Percentiles rank a stretch among this genome's conserved stretches.
Evolutionary conservation across 768 basidiomycete genomes (phyloP).

Genomic region (Mycena alexandri): DNA sequence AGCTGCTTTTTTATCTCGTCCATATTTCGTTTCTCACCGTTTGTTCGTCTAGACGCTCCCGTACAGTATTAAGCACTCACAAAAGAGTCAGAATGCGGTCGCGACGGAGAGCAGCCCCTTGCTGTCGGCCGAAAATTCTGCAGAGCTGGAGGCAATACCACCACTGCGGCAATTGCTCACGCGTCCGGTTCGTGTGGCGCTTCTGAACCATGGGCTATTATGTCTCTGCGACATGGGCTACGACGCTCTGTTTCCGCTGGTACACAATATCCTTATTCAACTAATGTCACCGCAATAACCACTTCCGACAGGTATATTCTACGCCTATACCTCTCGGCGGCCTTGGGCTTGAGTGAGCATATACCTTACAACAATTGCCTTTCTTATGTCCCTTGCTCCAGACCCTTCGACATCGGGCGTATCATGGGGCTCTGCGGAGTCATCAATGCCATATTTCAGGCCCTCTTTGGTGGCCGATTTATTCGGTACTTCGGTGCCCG

Average conservation of each 20-base stretch:
- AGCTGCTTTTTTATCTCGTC: background rate
- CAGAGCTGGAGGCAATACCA: background rate
- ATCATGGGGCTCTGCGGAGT: constrained; percentile 63
- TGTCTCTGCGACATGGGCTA: constrained; percentile 1
- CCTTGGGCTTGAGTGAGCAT: constrained; percentile 11
- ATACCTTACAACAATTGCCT: too few species aligned
- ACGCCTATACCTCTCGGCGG: constrained; percentile 18
- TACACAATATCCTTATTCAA: background rate
- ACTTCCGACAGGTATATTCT: constrained; percentile 6
- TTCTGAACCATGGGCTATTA: constrained; percentile 1
- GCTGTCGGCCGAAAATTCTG: background rate
- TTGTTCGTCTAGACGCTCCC: constrained; percentile 9
- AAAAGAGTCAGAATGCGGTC: too few species aligned
- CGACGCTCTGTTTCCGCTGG: constrained; percentile 7
- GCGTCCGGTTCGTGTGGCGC: background rate
- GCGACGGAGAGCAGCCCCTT: constrained; percentile 4
- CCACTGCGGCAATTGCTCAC: constrained; percentile 6
- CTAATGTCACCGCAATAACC: background rate
- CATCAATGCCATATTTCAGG: constrained; percentile 66
- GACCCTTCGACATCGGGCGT: constrained; percentile 52
- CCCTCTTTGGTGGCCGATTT: constrained; percentile 64
- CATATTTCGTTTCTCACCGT: too few species aligned
- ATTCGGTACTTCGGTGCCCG: constrained; percentile 69
- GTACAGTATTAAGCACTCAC: background rate
- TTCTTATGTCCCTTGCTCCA: background rate